These are phyloP conservation scores for Toxoplasma gondii DNA, from an alignment of 169 alveolate species.

Conservation along the genomic window DNA sequence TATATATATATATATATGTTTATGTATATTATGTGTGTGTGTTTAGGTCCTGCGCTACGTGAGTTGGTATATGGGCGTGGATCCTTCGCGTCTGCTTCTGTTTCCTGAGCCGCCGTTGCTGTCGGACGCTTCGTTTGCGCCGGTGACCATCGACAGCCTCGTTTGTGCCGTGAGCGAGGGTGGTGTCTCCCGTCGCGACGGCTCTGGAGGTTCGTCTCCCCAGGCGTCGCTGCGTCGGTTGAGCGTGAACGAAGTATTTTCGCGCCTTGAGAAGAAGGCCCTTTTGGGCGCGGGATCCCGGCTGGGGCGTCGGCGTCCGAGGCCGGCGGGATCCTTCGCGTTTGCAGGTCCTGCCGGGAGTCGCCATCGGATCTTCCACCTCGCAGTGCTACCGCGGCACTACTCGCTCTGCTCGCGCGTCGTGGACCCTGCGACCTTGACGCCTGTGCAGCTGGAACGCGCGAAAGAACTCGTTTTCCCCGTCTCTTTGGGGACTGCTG, in stretches of 20 bases:
- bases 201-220: background rate
- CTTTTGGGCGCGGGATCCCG: slow-evolving; percentile 12
- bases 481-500: background rate
- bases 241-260: background rate
- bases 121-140: slow-evolving; percentile 25
- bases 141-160: slow-evolving; percentile 28
- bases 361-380: slow-evolving; percentile 25
- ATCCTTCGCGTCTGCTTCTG: slow-evolving; percentile 39
- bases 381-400: slow-evolving; percentile 46
- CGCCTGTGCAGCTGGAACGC: slow-evolving; percentile 33
- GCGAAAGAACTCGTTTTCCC: slow-evolving; percentile 37
- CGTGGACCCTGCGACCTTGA: background rate
- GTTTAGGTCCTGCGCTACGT: slow-evolving; percentile 41
- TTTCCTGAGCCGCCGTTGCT: slow-evolving; percentile 60
- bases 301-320: slow-evolving; percentile 27
- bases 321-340: background rate
- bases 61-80: slow-evolving; percentile 39
- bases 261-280: slow-evolving; percentile 4
- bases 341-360: background rate
- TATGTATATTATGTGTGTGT: background rate
- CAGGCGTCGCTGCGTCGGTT: background rate
- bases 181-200: background rate
- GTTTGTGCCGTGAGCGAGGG: background rate
- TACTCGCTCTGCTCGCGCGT: slow-evolving; percentile 42
- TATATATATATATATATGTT: too few species aligned